These are phyloP conservation scores for Micractinium sp. DNA, from an alignment of 139 green algal species.

Conservation along the genomic window DNA sequence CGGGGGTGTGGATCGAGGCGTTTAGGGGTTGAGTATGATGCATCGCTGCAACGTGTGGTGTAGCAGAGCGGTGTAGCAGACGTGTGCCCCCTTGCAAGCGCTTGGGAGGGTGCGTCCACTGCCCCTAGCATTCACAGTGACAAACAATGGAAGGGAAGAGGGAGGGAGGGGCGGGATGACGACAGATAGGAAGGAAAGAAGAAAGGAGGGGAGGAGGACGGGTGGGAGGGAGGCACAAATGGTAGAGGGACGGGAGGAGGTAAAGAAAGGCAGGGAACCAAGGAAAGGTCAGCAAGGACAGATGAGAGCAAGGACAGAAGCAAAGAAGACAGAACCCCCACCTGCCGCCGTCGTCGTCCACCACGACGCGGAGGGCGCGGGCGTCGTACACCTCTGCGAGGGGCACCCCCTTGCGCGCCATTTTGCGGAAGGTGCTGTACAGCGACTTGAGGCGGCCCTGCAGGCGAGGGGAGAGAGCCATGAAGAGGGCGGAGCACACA, in stretches of 20 bases:
- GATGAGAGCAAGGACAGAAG: too few species aligned
- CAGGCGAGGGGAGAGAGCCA: background rate
- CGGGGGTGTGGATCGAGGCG: background rate
- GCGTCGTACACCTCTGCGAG: conserved; percentile 90
- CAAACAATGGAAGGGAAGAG: background rate
- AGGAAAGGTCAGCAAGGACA: too few species aligned
- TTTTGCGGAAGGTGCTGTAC: conserved; percentile 89
- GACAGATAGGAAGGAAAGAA: background rate
- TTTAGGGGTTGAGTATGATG: background rate
- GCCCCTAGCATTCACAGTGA: too few species aligned
- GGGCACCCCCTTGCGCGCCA: conserved; percentile 82
- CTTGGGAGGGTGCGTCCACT: background rate
- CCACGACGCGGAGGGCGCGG: conserved; percentile 88
- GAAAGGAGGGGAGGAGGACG: too few species aligned
- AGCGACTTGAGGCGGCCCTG: conserved; percentile 92
- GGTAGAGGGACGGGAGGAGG: too few species aligned
- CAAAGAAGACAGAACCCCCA: too few species aligned
- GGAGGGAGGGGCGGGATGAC: too few species aligned
- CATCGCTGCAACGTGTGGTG: too few species aligned
- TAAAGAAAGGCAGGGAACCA: too few species aligned
- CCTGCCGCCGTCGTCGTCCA: conserved; percentile 82
- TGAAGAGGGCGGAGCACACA: background rate
- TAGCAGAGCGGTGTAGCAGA: too few species aligned
- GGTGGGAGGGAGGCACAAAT: too few species aligned
- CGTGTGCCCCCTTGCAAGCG: too few species aligned